Evolutionary conservation across 139 green algal species (phyloP), one percentile per base, ranked within the genome.

Genomic region (Haematococcus lacustris): DNA sequence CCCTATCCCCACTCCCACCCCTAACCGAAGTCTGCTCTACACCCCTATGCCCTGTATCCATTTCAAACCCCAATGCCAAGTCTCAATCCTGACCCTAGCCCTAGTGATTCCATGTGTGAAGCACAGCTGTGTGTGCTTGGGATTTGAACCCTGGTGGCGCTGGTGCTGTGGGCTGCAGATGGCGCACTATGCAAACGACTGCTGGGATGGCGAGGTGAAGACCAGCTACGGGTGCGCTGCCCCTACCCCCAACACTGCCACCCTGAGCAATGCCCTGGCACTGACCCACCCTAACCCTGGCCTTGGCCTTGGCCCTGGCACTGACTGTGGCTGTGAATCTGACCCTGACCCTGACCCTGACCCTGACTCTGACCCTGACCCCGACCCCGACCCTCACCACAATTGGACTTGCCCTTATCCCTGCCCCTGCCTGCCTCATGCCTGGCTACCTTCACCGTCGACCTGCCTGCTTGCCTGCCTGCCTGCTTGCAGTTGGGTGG

Each of bases 401-500:
- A 70, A 1, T 30, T 7, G 13, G 2, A 50, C 21, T 70, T 13
- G 4, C 38, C 35, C 43, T 38, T 21, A n/a, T 43, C n/a, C 25
- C 17, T 51, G 25, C 32, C 28, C 26, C 35, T 53, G 63, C 33
- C 62, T 50, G 34, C 39, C 28, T 70, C 21, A 26, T 70, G 33
- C 35, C 25, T 51, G 1, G 40, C 13, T 57, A 21, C 13, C 13
- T 57, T 57, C 21, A 13, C 47, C 13, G 13, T 57, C 47, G 13
- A 57, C 13, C 13, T 13, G 26, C 26, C 17, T 6, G 59, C 26
- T 38, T 26, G 17, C 13, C 59, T 34, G 59, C 6, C 17, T 66
- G 59, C 26, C 59, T 99, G 95, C 89, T 99, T 95, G 95, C 94
- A 95, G 95, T 60, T 99, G 95, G 95, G 82, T 99, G 34, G 95